Evolutionary conservation across 495 filamentous ascomycete genomes (phyloP).

Genomic region (Parathielavia appendiculata): DNA sequence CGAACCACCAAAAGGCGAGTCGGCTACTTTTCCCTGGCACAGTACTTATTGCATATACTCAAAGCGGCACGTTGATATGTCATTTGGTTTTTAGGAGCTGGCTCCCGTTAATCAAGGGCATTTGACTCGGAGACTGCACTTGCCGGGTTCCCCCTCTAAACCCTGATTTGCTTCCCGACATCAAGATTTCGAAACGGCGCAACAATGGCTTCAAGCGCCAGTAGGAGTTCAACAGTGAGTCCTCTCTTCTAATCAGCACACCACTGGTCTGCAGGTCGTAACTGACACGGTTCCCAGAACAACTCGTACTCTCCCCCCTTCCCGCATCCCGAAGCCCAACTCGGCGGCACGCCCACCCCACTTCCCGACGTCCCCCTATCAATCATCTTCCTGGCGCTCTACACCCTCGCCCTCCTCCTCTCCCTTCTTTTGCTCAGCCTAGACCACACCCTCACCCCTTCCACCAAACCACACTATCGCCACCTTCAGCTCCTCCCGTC

Average conservation of each 20-base stretch:
- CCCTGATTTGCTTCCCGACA: too few relatives aligned
- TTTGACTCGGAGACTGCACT: too few relatives aligned
- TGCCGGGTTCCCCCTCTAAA: too few relatives aligned
- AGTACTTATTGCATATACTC: too few relatives aligned
- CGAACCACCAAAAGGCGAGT: too few relatives aligned
- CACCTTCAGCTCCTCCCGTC: background rate
- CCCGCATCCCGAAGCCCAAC: background rate
- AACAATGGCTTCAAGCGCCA: background rate
- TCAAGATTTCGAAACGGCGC: background rate
- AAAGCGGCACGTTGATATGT: too few relatives aligned
- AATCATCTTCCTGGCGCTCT: slow-evolving; percentile 6
- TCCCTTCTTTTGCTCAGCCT: background rate
- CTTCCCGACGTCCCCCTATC: background rate
- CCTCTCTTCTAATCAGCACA: background rate
- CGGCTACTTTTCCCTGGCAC: too few relatives aligned
- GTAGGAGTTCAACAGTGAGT: background rate
- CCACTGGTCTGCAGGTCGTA: background rate
- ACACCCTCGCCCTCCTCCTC: background rate
- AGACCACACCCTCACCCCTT: background rate
- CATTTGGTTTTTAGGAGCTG: too few relatives aligned
- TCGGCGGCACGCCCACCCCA: background rate
- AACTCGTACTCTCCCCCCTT: background rate
- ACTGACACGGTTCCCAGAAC: background rate
- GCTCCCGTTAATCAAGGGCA: too few relatives aligned
- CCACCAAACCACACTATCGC: background rate